Conservation (phyloP, 371 early-diverging fungal species). For the Apophysomyces elegans region DNA sequence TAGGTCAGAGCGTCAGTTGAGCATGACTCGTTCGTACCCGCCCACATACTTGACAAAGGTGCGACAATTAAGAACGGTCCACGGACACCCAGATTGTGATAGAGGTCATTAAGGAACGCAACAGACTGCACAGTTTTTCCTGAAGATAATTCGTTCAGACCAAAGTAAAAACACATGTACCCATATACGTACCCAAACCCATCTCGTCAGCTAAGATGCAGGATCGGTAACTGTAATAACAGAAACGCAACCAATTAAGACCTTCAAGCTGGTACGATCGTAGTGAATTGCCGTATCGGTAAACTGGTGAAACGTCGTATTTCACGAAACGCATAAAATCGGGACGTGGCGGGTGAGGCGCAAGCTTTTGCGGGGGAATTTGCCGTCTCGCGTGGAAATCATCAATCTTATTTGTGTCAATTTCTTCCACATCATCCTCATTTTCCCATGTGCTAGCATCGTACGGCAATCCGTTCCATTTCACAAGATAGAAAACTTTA, state of each 20-base stretch:
- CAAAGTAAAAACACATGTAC: neutral
- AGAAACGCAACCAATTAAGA: conserved; percentile 72
- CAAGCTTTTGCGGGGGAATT: conserved; percentile 48
- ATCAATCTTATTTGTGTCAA: conserved; percentile 56
- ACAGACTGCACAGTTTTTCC: conserved; percentile 81
- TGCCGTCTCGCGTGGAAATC: conserved; percentile 43
- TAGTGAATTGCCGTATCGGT: conserved; percentile 71
- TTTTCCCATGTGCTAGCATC: conserved; percentile 89
- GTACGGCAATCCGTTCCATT: conserved; percentile 89
- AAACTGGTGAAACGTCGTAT: conserved; percentile 66
- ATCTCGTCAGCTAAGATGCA: conserved; percentile 89
- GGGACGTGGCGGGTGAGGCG: conserved; percentile 51
- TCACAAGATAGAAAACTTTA: conserved; percentile 79
- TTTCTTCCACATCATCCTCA: conserved; percentile 60
- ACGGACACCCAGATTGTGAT: conserved; percentile 54
- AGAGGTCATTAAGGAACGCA: conserved; percentile 67
- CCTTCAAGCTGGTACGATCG: conserved; percentile 74
- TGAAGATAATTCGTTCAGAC: neutral
- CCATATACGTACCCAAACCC: conserved; percentile 61
- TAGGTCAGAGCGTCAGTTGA: neutral
- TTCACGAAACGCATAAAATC: conserved; percentile 57
- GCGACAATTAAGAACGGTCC: conserved; percentile 77
- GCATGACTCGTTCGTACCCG: neutral
- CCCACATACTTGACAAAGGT: conserved; percentile 61
- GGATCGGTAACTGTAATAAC: conserved; percentile 63